Evolutionary conservation across 1,139 yeast genomes (phyloP).

Genomic region (Nakaseomyces nivariensis): DNA sequence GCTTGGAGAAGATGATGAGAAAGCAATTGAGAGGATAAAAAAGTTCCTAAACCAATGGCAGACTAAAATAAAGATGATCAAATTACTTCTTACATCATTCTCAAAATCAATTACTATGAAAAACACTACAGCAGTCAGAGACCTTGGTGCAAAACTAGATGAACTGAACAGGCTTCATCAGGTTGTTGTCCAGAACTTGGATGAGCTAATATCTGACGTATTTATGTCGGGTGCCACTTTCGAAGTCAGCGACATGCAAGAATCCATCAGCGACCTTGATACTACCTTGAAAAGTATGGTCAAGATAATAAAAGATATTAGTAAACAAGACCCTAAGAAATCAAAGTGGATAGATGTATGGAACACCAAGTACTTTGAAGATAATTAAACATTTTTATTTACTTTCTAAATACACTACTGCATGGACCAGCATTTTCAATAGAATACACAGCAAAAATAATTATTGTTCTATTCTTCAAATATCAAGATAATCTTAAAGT

Average conservation of each 20-base stretch:
- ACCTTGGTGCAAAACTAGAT: constrained; percentile 21
- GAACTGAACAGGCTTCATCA: constrained; percentile 26
- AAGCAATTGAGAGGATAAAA: constrained; percentile 31
- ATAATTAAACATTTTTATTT: background rate
- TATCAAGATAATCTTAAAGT: too few relatives aligned
- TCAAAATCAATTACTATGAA: constrained; percentile 43
- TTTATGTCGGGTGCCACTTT: constrained; percentile 25
- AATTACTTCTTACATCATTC: constrained; percentile 44
- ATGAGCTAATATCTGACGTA: constrained; percentile 29
- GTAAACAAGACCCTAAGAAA: constrained; percentile 20
- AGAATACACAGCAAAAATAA: background rate
- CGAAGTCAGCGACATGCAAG: constrained; percentile 13
- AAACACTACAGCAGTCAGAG: constrained; percentile 14
- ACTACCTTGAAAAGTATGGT: constrained; percentile 11
- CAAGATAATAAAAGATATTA: constrained; percentile 17
- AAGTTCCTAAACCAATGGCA: constrained; percentile 41
- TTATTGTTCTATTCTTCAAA: too few relatives aligned
- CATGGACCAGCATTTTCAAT: background rate
- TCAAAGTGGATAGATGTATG: constrained; percentile 27
- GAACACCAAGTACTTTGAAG: constrained; percentile 23
- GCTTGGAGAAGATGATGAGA: constrained; percentile 17
- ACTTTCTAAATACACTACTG: too few relatives aligned
- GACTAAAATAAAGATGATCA: constrained; percentile 44
- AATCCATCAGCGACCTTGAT: constrained; percentile 9
- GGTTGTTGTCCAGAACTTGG: constrained; percentile 25